Evolutionary conservation across 768 basidiomycete species (phyloP), one percentile per base, ranked within the genome.

Genomic region (Phylloporus rhodoxanthus): DNA sequence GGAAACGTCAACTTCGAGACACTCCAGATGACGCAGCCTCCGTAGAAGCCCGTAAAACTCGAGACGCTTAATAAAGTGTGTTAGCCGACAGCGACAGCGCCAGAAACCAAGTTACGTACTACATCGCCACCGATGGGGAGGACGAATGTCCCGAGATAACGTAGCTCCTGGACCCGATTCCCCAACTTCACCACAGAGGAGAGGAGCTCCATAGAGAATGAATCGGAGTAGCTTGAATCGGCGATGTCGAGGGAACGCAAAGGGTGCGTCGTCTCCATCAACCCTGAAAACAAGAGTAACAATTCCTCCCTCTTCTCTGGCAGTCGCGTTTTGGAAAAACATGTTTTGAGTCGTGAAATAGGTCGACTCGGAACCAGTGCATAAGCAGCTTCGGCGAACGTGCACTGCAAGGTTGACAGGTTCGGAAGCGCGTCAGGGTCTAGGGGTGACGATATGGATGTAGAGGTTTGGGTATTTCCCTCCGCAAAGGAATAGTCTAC

Each of bases 91-190:
- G 28, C 26, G 3, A 28, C 29, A 6, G 0, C 2, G 20, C 17
- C 19, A 4, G 19, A 41, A 39, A 37, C 50, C 60, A 65, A 36
- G 75, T 13, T 2, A 57, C 63, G 34, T 32, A 65, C 63, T 4
- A 46, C 9, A 8, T 38, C 9, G 1, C 63, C 82, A 33, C 73
- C 72, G 17, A 85, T 68, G 7, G 84, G 84, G 34, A 87, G 68
- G 8, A 78, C 80, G 13, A 85, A 72, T 8, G 81, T 83, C 15
- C 84, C 84, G 45, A 85, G 65, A 61, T 85, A 85, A 21, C 71
- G 73, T 46, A 85, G 66, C 25, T 73, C 73, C 14, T 50, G 50
- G 26, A 68, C 69, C 19, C 62, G 68, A 14, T 58, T 59, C 45
- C 53, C 64, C 41, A 70, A 64, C 45, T 58, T 62, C 40, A 74